Evolutionary conservation across 2,329 filamentous ascomycete species (phyloP), one percentile per base, ranked within the genome.

Genomic region (Hypoxylon sp.): DNA sequence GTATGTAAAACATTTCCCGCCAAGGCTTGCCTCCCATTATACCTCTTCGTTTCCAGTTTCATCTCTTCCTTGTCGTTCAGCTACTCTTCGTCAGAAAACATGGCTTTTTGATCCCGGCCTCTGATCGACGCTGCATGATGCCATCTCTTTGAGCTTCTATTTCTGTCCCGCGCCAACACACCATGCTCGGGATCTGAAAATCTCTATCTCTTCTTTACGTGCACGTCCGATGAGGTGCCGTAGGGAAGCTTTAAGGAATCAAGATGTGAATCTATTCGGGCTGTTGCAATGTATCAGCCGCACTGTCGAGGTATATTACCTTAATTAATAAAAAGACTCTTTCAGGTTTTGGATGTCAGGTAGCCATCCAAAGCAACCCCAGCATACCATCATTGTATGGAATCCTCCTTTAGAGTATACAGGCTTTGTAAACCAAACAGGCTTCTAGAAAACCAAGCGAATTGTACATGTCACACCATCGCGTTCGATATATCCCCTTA

Each of bases 41-140:
- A 53, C 48, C n/a, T 65, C 28, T 59, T 38, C 23, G 41, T 45
- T 45, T 57, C 50, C 36, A 60, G 65, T 63, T 60, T 70, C 64
- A 65, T 32, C 41, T 51, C 19, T 52, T 48, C 46, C 45, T 19
- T 57, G 49, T 58, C 36, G 6, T n/a, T 55, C 19, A 58, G 48
- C 52, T 46, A 25, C 38, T 45, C 63, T 57, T 64, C 48, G 51
- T 19, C 52, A 56, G 43, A 63, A 23, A 32, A 50, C 53, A 58
- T 52, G 17, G 56, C 21, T 56, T 60, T 59, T 36, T 63, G 38
- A 43, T 36, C 43, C 66, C 55, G 34, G 53, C 30, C 34, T 57
- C 28, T 45, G 68, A 70, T 70, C 68, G 65, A 64, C 68, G 45
- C 34, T 70, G 65, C 68, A 70, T 70, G 52, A 64, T 63, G 50